These are phyloP conservation scores for Spergularia azorica DNA, from an alignment of 179 eudicot species.

Conservation along the genomic window DNA sequence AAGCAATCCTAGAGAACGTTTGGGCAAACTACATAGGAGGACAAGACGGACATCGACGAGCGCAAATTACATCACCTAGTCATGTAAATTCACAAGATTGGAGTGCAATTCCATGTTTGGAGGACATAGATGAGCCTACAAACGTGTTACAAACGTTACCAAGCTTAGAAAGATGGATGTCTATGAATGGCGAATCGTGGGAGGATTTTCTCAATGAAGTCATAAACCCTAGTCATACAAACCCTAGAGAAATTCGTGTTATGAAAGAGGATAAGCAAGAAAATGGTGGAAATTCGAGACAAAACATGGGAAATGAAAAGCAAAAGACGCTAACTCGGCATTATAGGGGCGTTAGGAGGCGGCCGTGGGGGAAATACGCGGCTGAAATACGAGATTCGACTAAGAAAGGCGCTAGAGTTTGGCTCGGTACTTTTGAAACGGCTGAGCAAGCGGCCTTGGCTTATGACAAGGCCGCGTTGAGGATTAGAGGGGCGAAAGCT, in stretches of 20 bases:
- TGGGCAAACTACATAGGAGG: slow-evolving; percentile 62
- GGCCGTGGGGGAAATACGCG: slow-evolving; percentile 74
- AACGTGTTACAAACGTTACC: slow-evolving; percentile 53
- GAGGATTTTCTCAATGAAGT: slow-evolving; percentile 45
- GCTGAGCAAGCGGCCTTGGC: slow-evolving; percentile 72
- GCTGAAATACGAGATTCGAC: slow-evolving; percentile 69
- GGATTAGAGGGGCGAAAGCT: slow-evolving; percentile 57
- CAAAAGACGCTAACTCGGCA: slow-evolving; percentile 31
- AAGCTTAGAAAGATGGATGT: slow-evolving; percentile 60
- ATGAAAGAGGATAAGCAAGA: neutral
- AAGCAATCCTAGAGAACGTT: slow-evolving; percentile 50
- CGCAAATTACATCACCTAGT: neutral
- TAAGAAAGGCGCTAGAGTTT: slow-evolving; percentile 59
- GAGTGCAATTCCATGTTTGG: slow-evolving; percentile 43
- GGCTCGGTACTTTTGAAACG: slow-evolving; percentile 64
- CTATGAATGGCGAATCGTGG: slow-evolving; percentile 70
- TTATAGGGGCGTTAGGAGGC: slow-evolving; percentile 64
- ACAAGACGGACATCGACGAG: slow-evolving; percentile 8
- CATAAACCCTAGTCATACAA: slow-evolving; percentile 4
- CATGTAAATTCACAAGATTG: slow-evolving; percentile 26
- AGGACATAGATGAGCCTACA: slow-evolving; percentile 24
- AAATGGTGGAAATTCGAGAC: neutral
- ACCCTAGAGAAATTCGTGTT: neutral
- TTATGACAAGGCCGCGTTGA: slow-evolving; percentile 66
- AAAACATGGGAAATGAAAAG: neutral